Base-by-base conservation (phyloP, 1,284 basidiomycete genomes). In the Sporisorium graminicola region DNA sequence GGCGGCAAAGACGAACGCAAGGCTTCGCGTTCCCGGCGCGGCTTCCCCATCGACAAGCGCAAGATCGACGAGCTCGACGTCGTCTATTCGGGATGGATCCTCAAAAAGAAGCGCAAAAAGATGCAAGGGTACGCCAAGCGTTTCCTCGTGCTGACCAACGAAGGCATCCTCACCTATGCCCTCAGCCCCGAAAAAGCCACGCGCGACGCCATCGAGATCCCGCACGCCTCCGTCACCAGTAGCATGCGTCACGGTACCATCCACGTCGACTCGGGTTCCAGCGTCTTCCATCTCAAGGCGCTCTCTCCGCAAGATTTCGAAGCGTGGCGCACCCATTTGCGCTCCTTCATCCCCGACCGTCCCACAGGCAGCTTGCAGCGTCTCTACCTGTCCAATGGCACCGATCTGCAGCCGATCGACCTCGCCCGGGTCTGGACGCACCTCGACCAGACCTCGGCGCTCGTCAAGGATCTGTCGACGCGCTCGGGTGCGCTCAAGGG, bases 61-160 rank as follows among this genome's bases (percentile, higher is more conserved):
- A 65, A 58, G 46, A 75, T 82, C 47, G 62, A 74, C 22, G 67
- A 77, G 33, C 73, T 80, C 24, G 71, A 79, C 16, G 66, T 83
- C 35, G 63, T 84, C 33, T 74, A 76, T 44, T 77, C 79, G 9
- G 83, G 83, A 65, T 85, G 82, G 82, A 83, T 85, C 24, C 72
- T 85, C 51, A 85, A 85, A 61, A 85, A 84, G 78, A 85, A 85
- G 78, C 76, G 83, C 55, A 85, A 85, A 74, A 85, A 83, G 69
- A 84, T 85, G 79, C 83, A 85, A 53, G 83, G 83, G 18, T 85
- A 85, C 37, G 84, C 84, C 57, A 84, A 83, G 63, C 79, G 84
- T 40, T 85, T 75, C 71, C 81, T 85, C 29, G 69, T 82, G 26
- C 79, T 85, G 8, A 80, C 78, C 56, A 68, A 65, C 33, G 66